These are phyloP conservation scores for Colletotrichum spinosum DNA, from an alignment of 2,329 filamentous ascomycete species.

Conservation along the genomic window DNA sequence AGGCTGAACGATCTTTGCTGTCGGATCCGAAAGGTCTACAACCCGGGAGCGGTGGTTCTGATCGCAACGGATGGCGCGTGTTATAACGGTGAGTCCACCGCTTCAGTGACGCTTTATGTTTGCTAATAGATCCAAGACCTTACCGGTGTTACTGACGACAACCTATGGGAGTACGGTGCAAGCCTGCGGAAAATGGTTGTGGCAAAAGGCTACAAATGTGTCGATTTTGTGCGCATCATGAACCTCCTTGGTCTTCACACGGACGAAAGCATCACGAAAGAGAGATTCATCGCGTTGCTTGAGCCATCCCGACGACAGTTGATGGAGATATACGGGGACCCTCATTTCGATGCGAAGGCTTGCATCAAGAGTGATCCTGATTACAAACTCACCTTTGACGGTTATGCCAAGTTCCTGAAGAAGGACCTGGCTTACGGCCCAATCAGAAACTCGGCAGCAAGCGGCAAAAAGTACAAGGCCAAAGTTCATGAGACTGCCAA, in stretches of 20 bases:
- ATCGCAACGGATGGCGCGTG: constrained; percentile 30
- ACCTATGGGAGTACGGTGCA: constrained; percentile 31
- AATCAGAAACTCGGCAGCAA: constrained; percentile 7
- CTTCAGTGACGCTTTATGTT: neutral
- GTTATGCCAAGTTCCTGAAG: constrained; percentile 35
- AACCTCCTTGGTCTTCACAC: constrained; percentile 17
- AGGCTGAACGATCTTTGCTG: constrained; percentile 27
- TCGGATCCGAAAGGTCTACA: constrained; percentile 20
- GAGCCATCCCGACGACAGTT: constrained; percentile 20
- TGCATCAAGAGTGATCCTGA: constrained; percentile 33
- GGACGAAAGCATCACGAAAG: neutral
- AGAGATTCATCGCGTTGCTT: neutral
- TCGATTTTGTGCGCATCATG: constrained; percentile 32
- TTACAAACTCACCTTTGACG: constrained; percentile 33
- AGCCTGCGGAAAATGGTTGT: constrained; percentile 23
- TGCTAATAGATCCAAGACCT: constrained; percentile 18
- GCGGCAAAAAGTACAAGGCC: constrained; percentile 26
- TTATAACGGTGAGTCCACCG: constrained; percentile 27
- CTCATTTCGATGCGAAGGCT: constrained; percentile 25
- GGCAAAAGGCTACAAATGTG: constrained; percentile 21
- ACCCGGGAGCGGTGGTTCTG: constrained; percentile 23
- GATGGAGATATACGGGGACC: constrained; percentile 16
- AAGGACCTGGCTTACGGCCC: constrained; percentile 26
- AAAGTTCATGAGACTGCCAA: constrained; percentile 30
- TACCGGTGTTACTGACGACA: constrained; percentile 24